Evolutionary conservation across 352 stramenopile genomes (phyloP).

Genomic region (Globisporangium ultimum): DNA sequence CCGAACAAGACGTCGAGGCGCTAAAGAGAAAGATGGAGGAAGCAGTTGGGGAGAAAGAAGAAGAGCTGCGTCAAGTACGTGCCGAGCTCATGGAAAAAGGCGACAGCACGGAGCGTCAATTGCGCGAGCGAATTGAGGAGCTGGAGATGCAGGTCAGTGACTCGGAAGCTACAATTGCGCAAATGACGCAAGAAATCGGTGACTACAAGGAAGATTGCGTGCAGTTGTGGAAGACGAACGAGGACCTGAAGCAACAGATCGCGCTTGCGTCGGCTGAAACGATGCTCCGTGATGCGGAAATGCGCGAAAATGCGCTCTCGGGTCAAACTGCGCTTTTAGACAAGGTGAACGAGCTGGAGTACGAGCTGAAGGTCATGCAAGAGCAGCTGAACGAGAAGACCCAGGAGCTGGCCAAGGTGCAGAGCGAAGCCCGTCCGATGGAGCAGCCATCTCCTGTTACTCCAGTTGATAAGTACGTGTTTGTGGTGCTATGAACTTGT

Average conservation of each 20-base stretch:
- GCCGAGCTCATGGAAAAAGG: slow-evolving; percentile 20
- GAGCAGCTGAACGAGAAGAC: slow-evolving; percentile 60
- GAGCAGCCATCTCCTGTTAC: background rate
- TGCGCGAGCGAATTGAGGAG: slow-evolving; percentile 31
- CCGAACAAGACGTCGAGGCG: slow-evolving; percentile 15
- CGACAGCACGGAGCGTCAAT: slow-evolving; percentile 12
- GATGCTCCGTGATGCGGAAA: slow-evolving; percentile 55
- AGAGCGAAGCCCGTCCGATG: slow-evolving; percentile 21
- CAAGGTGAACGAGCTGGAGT: slow-evolving; percentile 60
- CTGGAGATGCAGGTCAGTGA: slow-evolving; percentile 32
- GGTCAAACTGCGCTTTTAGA: slow-evolving; percentile 42
- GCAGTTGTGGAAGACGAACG: slow-evolving; percentile 74
- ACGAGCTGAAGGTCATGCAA: slow-evolving; percentile 52
- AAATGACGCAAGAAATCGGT: slow-evolving; percentile 51
- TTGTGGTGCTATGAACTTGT: background rate
- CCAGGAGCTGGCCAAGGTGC: slow-evolving; percentile 40
- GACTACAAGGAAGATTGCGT: slow-evolving; percentile 83
- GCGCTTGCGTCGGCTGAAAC: slow-evolving; percentile 49
- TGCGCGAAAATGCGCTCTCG: slow-evolving; percentile 53
- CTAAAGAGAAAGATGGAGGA: slow-evolving; percentile 15
- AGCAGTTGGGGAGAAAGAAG: slow-evolving; percentile 21
- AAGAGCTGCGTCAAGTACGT: slow-evolving; percentile 20
- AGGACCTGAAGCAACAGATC: slow-evolving; percentile 77
- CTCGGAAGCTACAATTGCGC: slow-evolving; percentile 19
- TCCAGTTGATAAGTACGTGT: slow-evolving; percentile 34